These are phyloP conservation scores for Pestalotiopsis sp. DNA, from an alignment of 2,329 filamentous ascomycete species.

Conservation along the genomic window DNA sequence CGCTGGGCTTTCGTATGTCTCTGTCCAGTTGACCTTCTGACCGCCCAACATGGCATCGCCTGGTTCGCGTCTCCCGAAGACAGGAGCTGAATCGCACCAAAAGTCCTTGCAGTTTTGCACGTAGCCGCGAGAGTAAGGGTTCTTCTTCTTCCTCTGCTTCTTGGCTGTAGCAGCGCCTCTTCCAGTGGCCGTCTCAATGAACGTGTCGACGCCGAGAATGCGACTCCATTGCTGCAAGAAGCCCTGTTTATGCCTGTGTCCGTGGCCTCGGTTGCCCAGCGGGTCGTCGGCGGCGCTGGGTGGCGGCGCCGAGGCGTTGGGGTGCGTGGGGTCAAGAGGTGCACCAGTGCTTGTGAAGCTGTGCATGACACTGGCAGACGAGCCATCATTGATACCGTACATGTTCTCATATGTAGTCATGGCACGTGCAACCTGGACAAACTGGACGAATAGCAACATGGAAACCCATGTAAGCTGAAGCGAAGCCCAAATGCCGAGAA, in stretches of 20 bases:
- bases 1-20: slow-evolving; percentile 83
- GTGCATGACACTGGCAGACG: slow-evolving; percentile 60
- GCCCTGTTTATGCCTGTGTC: slow-evolving; percentile 61
- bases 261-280: slow-evolving; percentile 43
- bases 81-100: slow-evolving; percentile 86
- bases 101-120: slow-evolving; percentile 95
- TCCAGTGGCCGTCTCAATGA: slow-evolving; percentile 89
- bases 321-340: slow-evolving; percentile 68
- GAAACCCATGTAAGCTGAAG: slow-evolving; percentile 93
- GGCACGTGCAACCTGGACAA: slow-evolving; percentile 88
- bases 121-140: slow-evolving; percentile 84
- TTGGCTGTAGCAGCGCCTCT: slow-evolving; percentile 65
- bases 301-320: slow-evolving; percentile 54
- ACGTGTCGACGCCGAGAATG: slow-evolving; percentile 88
- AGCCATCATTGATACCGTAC: slow-evolving; percentile 72
- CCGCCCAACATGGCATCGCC: slow-evolving; percentile 80
- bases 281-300: slow-evolving; percentile 44
- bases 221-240: slow-evolving; percentile 80
- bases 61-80: slow-evolving; percentile 75
- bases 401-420: slow-evolving; percentile 98
- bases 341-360: slow-evolving; percentile 80
- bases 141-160: slow-evolving; percentile 62
- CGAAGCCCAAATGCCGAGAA: slow-evolving; percentile 77
- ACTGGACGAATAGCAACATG: slow-evolving; percentile 95
- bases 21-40: slow-evolving; percentile 80